These are phyloP conservation scores for Kodamaea fungicola DNA, from an alignment of 1,139 yeast genomes.

Conservation along the genomic window DNA sequence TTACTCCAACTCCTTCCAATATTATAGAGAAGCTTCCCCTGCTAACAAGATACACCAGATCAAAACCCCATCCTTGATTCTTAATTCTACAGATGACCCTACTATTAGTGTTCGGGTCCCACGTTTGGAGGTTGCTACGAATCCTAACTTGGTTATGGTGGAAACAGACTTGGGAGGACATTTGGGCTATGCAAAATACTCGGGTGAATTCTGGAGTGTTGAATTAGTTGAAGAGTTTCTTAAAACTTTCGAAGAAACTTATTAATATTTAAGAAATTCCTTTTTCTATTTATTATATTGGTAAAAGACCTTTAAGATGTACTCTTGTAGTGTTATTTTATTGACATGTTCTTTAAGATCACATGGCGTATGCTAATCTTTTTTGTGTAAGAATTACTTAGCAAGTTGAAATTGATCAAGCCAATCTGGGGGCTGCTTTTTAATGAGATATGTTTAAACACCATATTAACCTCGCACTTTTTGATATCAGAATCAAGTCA, in stretches of 20 bases:
- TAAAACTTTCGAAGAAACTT: constrained; percentile 41
- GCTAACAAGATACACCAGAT: constrained; percentile 52
- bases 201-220: constrained; percentile 73
- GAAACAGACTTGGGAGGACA: constrained; percentile 58
- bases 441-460: constrained; percentile 21
- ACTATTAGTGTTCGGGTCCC: constrained; percentile 56
- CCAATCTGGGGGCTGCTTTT: too few relatives aligned
- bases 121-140: constrained; percentile 19
- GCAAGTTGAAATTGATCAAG: too few relatives aligned
- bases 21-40: constrained; percentile 71
- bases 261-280: not conserved
- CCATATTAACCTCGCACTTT: constrained; percentile 23
- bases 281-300: too few relatives aligned
- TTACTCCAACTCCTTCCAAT: constrained; percentile 62
- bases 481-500: constrained; percentile 41
- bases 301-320: too few relatives aligned
- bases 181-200: constrained; percentile 53
- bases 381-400: too few relatives aligned
- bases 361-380: too few relatives aligned
- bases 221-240: constrained; percentile 62
- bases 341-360: too few relatives aligned
- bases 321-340: too few relatives aligned
- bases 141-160: constrained; percentile 34
- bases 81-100: constrained; percentile 82
- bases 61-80: constrained; percentile 62